phyloP scores from a whole-genome alignment of 331 rosid species.

The Dryas integrifolia region DNA sequence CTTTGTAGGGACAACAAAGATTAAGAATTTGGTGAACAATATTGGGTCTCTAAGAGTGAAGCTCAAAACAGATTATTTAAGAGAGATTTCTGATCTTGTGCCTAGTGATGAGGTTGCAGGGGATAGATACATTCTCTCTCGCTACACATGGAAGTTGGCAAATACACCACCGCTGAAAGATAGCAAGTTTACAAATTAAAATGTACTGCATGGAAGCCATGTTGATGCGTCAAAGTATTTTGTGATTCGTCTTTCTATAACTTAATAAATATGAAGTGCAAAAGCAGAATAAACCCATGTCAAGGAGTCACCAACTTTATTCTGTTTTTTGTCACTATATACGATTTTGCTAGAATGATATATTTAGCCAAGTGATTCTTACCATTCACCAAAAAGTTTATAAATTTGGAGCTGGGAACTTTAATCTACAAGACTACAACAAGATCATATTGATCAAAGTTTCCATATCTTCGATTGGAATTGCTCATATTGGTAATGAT shows the following conservation, averaged over 20 bases:
- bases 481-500: too few relatives aligned
- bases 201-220: background rate
- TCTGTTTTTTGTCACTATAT: too few relatives aligned
- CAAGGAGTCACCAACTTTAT: too few relatives aligned
- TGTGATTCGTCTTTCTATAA: background rate
- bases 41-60: conserved; percentile 48
- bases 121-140: conserved; percentile 20
- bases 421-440: too few relatives aligned
- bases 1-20: too few relatives aligned
- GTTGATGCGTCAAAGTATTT: background rate
- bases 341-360: too few relatives aligned
- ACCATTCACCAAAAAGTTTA: too few relatives aligned
- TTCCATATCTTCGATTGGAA: too few relatives aligned
- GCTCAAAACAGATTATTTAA: conserved; percentile 39
- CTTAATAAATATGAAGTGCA: background rate
- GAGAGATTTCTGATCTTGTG: conserved; percentile 46
- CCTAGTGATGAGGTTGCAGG: conserved; percentile 53
- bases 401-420: too few relatives aligned
- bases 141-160: conserved; percentile 57
- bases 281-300: background rate
- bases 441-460: too few relatives aligned
- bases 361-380: too few relatives aligned
- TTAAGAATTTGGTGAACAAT: conserved; percentile 7
- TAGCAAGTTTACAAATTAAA: background rate
- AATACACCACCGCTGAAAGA: conserved; percentile 21